Conservation (phyloP, 2,329 filamentous ascomycete species). For the Fusarium napiforme region DNA sequence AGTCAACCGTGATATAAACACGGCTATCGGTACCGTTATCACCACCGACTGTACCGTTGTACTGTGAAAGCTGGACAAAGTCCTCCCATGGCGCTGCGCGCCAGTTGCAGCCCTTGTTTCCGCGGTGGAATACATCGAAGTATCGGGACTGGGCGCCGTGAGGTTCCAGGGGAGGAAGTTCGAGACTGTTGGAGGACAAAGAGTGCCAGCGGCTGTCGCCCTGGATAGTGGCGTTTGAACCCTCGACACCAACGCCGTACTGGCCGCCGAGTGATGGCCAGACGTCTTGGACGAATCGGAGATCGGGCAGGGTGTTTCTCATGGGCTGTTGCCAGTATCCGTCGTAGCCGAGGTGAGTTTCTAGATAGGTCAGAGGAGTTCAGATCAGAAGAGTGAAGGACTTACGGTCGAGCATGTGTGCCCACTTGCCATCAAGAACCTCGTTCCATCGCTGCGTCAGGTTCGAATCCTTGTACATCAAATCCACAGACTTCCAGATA, state of each 20-base stretch:
- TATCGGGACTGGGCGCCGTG: conserved; percentile 48
- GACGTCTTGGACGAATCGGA: conserved; percentile 56
- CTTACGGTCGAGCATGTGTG: conserved; percentile 31
- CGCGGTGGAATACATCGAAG: conserved; percentile 52
- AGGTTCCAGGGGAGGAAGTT: conserved; percentile 47
- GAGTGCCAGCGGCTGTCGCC: conserved; percentile 63
- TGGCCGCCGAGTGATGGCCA: conserved; percentile 63
- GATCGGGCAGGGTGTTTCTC: conserved; percentile 71
- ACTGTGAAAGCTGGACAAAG: conserved; percentile 47
- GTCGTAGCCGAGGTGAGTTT: conserved; percentile 66
- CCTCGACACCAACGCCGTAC: conserved; percentile 49
- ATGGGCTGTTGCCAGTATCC: conserved; percentile 76
- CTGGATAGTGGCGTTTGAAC: conserved; percentile 49
- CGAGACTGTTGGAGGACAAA: conserved; percentile 53
- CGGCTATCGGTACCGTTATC: conserved; percentile 46
- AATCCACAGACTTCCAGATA: conserved; percentile 30
- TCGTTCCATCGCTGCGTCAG: conserved; percentile 36
- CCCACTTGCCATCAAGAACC: conserved; percentile 33
- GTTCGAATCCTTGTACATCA: conserved; percentile 35
- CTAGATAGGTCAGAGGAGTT: conserved; percentile 22
- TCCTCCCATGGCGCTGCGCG: conserved; percentile 46
- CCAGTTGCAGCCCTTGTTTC: conserved; percentile 48
- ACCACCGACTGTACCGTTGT: conserved; percentile 46
- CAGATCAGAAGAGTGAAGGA: accelerated
- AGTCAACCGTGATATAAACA: conserved; percentile 48